A percentile compares a stretch with the other conserved stretches of the same genome.
Conservation (phyloP, 495 filamentous ascomycete species). For the Podospora anserina region DNA sequence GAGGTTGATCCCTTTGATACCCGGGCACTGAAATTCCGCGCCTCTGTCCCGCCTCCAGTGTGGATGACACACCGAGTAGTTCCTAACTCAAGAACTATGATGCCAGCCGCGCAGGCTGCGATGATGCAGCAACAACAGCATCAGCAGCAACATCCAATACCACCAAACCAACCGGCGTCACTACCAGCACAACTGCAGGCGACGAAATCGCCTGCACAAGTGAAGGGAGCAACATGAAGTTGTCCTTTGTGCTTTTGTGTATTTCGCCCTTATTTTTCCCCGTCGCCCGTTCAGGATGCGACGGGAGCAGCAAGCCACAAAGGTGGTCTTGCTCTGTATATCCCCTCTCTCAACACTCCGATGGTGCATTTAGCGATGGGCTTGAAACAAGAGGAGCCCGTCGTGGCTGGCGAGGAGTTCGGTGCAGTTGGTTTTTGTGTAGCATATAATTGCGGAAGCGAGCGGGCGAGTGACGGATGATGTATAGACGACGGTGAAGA, state of each 20-base stretch:
- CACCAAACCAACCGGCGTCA: slow-evolving; percentile 8
- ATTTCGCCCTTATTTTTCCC: neutral
- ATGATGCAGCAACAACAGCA: slow-evolving; percentile 15
- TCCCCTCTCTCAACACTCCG: slow-evolving; percentile 28
- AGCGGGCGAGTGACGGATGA: slow-evolving; percentile 13
- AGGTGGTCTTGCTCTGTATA: slow-evolving; percentile 23
- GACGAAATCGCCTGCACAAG: slow-evolving; percentile 8
- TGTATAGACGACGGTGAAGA: slow-evolving; percentile 25
- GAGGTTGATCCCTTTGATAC: slow-evolving; percentile 68
- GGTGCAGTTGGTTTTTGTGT: slow-evolving; percentile 30
- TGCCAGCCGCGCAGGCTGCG: neutral
- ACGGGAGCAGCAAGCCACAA: slow-evolving; percentile 14
- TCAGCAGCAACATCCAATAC: slow-evolving; percentile 22
- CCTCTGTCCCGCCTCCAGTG: slow-evolving; percentile 57
- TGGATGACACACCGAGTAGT: slow-evolving; percentile 29
- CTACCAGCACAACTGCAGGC: slow-evolving; percentile 13
- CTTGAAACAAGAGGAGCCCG: slow-evolving; percentile 18
- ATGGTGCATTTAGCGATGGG: slow-evolving; percentile 36
- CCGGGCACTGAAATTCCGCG: slow-evolving; percentile 67
- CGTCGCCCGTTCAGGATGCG: neutral
- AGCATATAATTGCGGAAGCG: slow-evolving; percentile 23
- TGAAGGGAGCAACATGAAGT: slow-evolving; percentile 15
- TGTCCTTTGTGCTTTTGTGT: neutral
- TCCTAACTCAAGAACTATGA: slow-evolving; percentile 1
- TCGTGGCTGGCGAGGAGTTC: slow-evolving; percentile 31